Evolutionary conservation across 768 basidiomycete species (phyloP).

Genomic region (Boletus edulis): DNA sequence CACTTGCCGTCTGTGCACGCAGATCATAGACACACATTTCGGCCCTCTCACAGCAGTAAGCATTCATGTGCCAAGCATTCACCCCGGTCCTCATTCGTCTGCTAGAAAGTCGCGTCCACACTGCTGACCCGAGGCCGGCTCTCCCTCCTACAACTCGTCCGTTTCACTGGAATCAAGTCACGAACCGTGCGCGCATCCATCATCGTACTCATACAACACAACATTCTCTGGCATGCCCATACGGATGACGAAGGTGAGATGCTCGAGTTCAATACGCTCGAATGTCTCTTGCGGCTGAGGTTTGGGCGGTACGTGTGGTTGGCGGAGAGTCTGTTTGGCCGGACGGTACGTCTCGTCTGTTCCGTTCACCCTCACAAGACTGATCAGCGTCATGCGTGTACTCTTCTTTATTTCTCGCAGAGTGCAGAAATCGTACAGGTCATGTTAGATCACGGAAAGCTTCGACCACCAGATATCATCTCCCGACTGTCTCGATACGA

Average conservation of each 20-base stretch:
- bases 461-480: slow-evolving; percentile 71
- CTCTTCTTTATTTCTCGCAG: slow-evolving; percentile 35
- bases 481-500: slow-evolving; percentile 49
- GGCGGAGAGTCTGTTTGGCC: slow-evolving; percentile 69
- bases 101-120: slow-evolving; percentile 67
- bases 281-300: slow-evolving; percentile 77
- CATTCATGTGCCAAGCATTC: not conserved
- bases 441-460: slow-evolving; percentile 83
- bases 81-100: slow-evolving; percentile 1
- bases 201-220: slow-evolving; percentile 85
- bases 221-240: slow-evolving; percentile 82
- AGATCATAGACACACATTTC: slow-evolving; percentile 65
- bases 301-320: slow-evolving; percentile 82
- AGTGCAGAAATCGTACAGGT: slow-evolving; percentile 73
- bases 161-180: slow-evolving; percentile 65
- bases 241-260: slow-evolving; percentile 71
- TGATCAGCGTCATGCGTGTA: not conserved
- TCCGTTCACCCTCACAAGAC: not conserved
- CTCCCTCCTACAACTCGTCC: slow-evolving; percentile 63
- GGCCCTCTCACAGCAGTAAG: slow-evolving; percentile 65
- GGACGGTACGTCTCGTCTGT: slow-evolving; percentile 47
- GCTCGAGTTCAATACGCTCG: slow-evolving; percentile 78
- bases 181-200: slow-evolving; percentile 68
- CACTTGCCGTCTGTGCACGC: slow-evolving; percentile 56
- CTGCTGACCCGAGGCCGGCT: slow-evolving; percentile 84